Base-by-base conservation (phyloP, 257 asterid species). In the Craterostigma plantagineum region DNA sequence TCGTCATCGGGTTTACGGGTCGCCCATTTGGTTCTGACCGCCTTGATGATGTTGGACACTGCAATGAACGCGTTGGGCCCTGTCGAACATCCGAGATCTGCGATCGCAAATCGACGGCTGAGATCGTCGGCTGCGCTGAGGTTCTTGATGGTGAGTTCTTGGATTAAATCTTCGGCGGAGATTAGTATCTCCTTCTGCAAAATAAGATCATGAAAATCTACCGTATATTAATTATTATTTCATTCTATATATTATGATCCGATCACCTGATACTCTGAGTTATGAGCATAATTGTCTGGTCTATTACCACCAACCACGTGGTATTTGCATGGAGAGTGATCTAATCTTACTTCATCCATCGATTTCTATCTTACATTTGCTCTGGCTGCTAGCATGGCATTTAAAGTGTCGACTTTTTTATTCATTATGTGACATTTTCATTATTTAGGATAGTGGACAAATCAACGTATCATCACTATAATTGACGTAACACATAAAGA, bases 291-390 rank as follows among this genome's bases (percentile, higher is more conserved):
- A 52, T 78, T 72, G 27, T 59, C 34, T 15, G 66, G 74, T 33
- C 78, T 76, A 42, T 76, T 69, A 14, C 87, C 81, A 8, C 81
- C 79, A 1, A 66, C 53, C 76, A 66, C 68, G 35, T 68, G 75
- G 67, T 61, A 59, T 27, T 50, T 61, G 52, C 30, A 23, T 23
- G 30, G 30, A 6, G 30, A 23, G 30, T 23, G 6, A 23, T 23
- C 30, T 23, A n/a, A n/a, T n/a, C n/a, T n/a, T n/a, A 23, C 30
- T 23, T 23, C 30, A 23, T 23, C 30, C 30, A 23, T 23, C 6
- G 30, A 23, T 23, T 23, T 23, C n/a, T n/a, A n/a, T n/a, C 30
- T 23, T 23, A 23, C 30, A 23, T 23, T 23, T n/a, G n/a, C n/a
- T n/a, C n/a, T n/a, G n/a, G 30, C 30, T 6, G 30, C 4, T 23